Evolutionary conservation across 176 grass and related monocot genomes (phyloP).

Genomic region (Aegilops bicornis): DNA sequence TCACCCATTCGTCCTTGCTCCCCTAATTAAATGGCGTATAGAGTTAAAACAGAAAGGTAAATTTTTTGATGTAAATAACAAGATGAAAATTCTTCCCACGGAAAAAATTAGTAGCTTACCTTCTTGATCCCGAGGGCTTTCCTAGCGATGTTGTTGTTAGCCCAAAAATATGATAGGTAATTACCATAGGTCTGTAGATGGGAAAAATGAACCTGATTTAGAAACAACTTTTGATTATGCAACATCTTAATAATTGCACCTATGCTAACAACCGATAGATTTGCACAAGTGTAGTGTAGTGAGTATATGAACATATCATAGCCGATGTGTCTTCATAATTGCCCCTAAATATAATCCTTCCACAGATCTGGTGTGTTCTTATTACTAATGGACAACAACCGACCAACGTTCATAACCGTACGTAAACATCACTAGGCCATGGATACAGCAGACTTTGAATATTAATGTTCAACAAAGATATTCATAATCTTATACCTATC

Average conservation of each 20-base stretch:
- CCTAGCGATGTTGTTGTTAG: constrained; percentile 27
- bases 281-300: not conserved
- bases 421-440: not conserved
- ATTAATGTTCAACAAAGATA: not conserved
- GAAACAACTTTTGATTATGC: not conserved
- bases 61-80: not conserved
- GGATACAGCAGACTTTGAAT: not conserved
- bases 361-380: no score
- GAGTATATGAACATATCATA: not conserved
- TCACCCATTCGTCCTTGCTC: constrained; percentile 40
- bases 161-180: constrained; percentile 53
- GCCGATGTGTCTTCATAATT: not conserved
- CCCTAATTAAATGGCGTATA: constrained; percentile 15
- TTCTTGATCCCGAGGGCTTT: constrained; percentile 37
- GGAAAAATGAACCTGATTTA: not conserved
- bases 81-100: no score
- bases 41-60: not conserved
- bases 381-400: not conserved
- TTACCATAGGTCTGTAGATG: constrained; percentile 33
- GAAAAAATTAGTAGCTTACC: not conserved
- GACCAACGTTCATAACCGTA: not conserved
- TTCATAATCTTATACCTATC: not conserved
- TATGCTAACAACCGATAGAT: not conserved
- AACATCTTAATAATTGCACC: not conserved
- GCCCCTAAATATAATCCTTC: not conserved